Evolutionary conservation across 768 basidiomycete genomes (phyloP).

Genomic region (Russula compacta): DNA sequence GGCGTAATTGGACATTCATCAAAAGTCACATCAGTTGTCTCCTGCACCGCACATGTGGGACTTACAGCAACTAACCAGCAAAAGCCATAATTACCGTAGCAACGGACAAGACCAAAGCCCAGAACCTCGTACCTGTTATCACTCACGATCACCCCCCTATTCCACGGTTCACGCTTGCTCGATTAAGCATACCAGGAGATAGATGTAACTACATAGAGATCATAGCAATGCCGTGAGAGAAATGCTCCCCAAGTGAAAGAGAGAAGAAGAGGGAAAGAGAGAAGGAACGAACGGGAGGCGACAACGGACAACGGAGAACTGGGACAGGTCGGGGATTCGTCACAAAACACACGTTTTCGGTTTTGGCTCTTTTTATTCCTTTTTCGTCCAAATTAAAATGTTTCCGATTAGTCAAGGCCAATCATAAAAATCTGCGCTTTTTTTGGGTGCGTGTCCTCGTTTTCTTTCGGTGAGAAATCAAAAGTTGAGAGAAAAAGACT

Average conservation of each 20-base stretch:
- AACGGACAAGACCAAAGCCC: background rate
- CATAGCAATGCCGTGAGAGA: background rate
- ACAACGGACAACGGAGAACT: background rate
- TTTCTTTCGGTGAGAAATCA: no score
- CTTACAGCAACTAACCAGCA: conserved; percentile 1
- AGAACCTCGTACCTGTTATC: background rate
- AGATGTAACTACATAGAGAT: background rate
- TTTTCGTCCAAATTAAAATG: conserved; percentile 9
- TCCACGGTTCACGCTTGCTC: background rate
- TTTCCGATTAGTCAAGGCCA: background rate
- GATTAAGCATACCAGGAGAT: background rate
- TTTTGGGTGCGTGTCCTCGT: no score
- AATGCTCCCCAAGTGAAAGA: background rate
- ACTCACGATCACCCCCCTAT: background rate
- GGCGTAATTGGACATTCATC: background rate
- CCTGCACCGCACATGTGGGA: conserved; percentile 2
- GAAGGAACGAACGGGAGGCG: background rate
- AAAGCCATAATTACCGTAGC: background rate
- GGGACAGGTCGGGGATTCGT: background rate
- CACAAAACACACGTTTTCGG: background rate
- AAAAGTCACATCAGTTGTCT: conserved; percentile 8
- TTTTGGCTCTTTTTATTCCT: conserved; percentile 8
- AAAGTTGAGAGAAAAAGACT: background rate
- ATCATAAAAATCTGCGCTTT: background rate
- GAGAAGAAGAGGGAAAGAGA: no score